Evolutionary conservation across 2,329 filamentous ascomycete species (phyloP), one percentile per base, ranked within the genome.

Genomic region (Cryphonectria parasitica): DNA sequence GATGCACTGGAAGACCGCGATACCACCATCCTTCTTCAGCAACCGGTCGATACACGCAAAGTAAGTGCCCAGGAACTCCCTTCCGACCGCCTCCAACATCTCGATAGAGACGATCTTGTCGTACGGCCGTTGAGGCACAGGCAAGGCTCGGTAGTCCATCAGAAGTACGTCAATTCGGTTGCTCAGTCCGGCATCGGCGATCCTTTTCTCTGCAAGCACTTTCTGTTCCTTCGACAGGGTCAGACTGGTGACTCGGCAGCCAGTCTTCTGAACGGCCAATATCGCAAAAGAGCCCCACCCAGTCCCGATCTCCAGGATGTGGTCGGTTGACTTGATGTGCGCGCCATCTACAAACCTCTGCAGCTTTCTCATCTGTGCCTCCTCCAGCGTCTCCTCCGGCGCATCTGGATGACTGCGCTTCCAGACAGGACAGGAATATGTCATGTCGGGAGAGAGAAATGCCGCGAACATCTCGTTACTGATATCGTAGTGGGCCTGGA

Each of bases 231-330:
- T 85, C 1, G 88, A 91, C 8, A 93, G 80, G 0, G 91, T 93
- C 70, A 93, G 78, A 69, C 85, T 90, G 1, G 91, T 94, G 1
- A 93, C 88, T 28, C 84, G 84, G 77, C 92, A 94, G 7, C 89
- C 89, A 0, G 90, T 92, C 74, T 80, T 84, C 71, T 84, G 83
- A 0, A 91, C 91, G 0, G 91, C 91, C 73, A 89, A 86, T 58
- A 94, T 92, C 3, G 91, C 91, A 74, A 94, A 90, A 49, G 88
- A 90, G 1, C 91, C 91, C 91, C 91, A 94, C 17, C 91, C 91
- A 1, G 90, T 92, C 2, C 91, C 91, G 68, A 94, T 93, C 75
- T 94, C 91, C 22, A 94, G 80, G 1, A 94, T 88, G 75, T 92
- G 91, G 73, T 94, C 91, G 1, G 84, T 85, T 0, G 84, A 70